Base-by-base conservation (phyloP, 1,139 yeast species). In the Yarrowia galli region DNA sequence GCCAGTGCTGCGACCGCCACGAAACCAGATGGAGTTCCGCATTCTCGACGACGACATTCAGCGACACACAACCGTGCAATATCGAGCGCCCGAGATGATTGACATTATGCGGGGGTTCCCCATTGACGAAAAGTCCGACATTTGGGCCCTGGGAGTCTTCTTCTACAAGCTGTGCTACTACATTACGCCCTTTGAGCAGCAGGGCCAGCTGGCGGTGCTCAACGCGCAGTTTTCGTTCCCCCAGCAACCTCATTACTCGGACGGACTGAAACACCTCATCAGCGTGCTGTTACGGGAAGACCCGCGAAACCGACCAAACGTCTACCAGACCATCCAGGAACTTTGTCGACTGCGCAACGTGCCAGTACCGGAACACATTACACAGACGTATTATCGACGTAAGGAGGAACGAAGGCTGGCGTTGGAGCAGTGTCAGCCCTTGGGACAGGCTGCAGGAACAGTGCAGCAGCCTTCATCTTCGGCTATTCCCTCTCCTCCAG, bases 61-160 rank as follows among this genome's bases (percentile, higher is more conserved):
- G 81, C 88, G 89, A 71, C 96, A 95, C 77, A 95, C 99, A 0
- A 95, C 99, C 2, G 97, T 98, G n/a, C 99, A 95, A 77, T 95
- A 95, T 78, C 83, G 99, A 72, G 84, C 97, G 1, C 99, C 99
- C 0, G 99, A 95, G 78, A 95, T 95, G 99, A 85, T 96, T 67
- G 98, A 95, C 78, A 82, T 95, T 56, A 86, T 89, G 71, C 84
- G 89, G 71, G 91, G 96, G 4, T 84, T 89, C 70, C 96, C 98
- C 3, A 90, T 95, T 70, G 97, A 93, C 78, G 98, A 95, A 75
- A 95, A 95, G 77, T 87, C 93, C 70, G 99, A 95, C 78, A 88
- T 95, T 42, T 95, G 99, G 99, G 99, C 99, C 0, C 80, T 95
- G 69, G 99, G 99, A 16, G 87, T 93, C 36, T 90, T 96, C 72